Evolutionary conservation across 176 grass and related monocot species (phyloP).

Genomic region (Triticum urartu): DNA sequence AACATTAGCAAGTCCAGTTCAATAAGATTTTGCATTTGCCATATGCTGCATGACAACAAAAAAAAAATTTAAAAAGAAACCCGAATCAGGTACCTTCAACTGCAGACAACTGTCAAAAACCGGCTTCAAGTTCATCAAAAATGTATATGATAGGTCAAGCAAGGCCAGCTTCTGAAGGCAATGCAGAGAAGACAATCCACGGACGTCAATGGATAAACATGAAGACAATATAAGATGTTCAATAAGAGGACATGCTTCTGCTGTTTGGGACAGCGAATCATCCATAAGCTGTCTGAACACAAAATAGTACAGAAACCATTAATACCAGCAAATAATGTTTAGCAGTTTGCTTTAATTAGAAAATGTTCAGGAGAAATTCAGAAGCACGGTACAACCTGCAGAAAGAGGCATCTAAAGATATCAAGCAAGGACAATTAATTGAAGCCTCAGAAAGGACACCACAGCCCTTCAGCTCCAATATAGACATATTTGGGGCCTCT

Average conservation of each 20-base stretch:
- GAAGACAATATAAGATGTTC: conserved; percentile 79
- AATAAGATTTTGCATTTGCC: not conserved
- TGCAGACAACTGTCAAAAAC: conserved; percentile 81
- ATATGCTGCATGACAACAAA: not conserved
- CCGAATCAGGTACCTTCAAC: conserved; percentile 48
- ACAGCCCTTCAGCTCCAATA: conserved; percentile 87
- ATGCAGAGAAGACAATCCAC: conserved; percentile 79
- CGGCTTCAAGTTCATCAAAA: conserved; percentile 83
- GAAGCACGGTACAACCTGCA: conserved; percentile 66
- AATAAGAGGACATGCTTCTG: conserved; percentile 61
- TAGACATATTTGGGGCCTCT: conserved; percentile 79
- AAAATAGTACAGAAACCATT: conserved; percentile 32
- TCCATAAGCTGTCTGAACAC: conserved; percentile 73
- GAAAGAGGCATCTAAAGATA: conserved; percentile 91
- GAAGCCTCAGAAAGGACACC: conserved; percentile 79
- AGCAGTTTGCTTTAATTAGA: not conserved
- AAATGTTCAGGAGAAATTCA: not conserved
- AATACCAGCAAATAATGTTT: conserved; percentile 6
- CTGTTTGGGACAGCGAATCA: conserved; percentile 69
- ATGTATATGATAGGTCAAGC: conserved; percentile 98
- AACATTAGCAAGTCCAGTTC: not conserved
- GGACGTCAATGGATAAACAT: conserved; percentile 62
- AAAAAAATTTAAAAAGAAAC: not conserved
- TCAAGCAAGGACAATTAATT: conserved; percentile 80
- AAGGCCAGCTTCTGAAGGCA: conserved; percentile 68